Evolutionary conservation across 192 early-diverging fungal species (phyloP).

Genomic region (Neocallimastix lanati): DNA sequence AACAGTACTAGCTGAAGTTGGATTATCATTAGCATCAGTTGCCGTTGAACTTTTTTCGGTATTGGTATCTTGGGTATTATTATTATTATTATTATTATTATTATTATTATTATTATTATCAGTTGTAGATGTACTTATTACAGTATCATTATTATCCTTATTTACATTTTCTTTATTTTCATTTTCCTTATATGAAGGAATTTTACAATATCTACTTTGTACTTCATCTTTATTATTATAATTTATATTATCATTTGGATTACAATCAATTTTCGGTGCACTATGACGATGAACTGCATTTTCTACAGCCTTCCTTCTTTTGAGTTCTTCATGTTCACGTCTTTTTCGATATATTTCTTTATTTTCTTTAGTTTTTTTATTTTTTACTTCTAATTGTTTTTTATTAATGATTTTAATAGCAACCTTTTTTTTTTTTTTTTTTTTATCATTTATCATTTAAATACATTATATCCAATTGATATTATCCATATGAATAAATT

Average conservation of each 20-base stretch:
- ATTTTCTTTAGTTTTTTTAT: slow-evolving; percentile 3
- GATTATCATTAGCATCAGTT: no score
- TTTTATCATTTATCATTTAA: no score
- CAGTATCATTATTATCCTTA: not conserved
- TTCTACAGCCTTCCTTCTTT: not conserved
- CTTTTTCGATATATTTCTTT: slow-evolving; percentile 4
- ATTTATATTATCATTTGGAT: not conserved
- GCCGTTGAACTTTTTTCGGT: no score
- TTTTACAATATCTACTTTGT: not conserved
- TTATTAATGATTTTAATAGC: slow-evolving; percentile 9
- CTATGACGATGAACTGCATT: not conserved
- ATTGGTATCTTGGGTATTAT: no score
- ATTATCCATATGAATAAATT: no score
- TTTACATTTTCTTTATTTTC: not conserved
- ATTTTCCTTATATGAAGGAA: not conserved
- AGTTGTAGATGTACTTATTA: no score
- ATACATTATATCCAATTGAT: no score
- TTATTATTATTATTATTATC: not conserved
- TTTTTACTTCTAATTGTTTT: slow-evolving; percentile 6
- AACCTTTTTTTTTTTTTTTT: slow-evolving; percentile 1
- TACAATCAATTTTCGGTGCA: not conserved
- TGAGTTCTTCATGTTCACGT: slow-evolving; percentile 2
- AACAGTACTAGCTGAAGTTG: not conserved
- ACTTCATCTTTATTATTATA: not conserved
- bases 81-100: no score